Percentiles rank a stretch among this genome's conserved stretches.
Evolutionary conservation across 2,329 filamentous ascomycete species (phyloP).

Genomic region (Paecilomyces fulvus): DNA sequence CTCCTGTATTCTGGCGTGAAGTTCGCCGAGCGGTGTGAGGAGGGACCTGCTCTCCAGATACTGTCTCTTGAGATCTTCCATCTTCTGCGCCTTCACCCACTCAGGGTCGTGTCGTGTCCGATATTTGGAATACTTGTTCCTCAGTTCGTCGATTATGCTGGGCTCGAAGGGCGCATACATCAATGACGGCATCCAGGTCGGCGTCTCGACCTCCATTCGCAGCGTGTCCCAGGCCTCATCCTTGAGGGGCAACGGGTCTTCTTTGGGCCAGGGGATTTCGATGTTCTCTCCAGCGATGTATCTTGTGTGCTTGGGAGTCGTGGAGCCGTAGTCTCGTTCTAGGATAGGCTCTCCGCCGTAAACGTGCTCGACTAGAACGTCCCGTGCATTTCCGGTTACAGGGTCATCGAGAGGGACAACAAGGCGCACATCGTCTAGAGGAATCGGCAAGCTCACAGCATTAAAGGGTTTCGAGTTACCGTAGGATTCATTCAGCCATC

Average conservation of each 20-base stretch:
- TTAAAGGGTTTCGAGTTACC: slow-evolving; percentile 34
- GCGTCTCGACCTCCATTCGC: slow-evolving; percentile 64
- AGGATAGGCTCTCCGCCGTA: slow-evolving; percentile 44
- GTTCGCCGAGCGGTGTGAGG: slow-evolving; percentile 41
- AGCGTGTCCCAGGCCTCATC: slow-evolving; percentile 62
- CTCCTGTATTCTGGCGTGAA: slow-evolving; percentile 26
- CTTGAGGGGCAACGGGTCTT: slow-evolving; percentile 40
- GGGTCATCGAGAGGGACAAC: slow-evolving; percentile 67
- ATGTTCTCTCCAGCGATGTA: slow-evolving; percentile 64
- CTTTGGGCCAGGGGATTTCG: slow-evolving; percentile 67
- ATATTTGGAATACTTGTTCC: slow-evolving; percentile 74
- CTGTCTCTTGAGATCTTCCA: slow-evolving; percentile 45
- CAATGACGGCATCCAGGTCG: slow-evolving; percentile 70
- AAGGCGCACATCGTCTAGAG: slow-evolving; percentile 67
- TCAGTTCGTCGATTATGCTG: slow-evolving; percentile 73
- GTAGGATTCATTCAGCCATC: slow-evolving; percentile 28
- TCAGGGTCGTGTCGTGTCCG: slow-evolving; percentile 69
- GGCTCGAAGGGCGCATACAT: slow-evolving; percentile 69
- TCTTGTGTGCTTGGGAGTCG: slow-evolving; percentile 33
- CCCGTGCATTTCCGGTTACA: slow-evolving; percentile 55
- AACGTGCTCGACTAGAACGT: slow-evolving; percentile 70
- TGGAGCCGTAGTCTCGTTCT: slow-evolving; percentile 42
- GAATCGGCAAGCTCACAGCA: slow-evolving; percentile 48
- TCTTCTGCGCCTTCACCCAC: slow-evolving; percentile 58
- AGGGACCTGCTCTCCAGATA: slow-evolving; percentile 38